phyloP scores from a whole-genome alignment of 768 basidiomycete species.

The Stropharia rugosoannulata region DNA sequence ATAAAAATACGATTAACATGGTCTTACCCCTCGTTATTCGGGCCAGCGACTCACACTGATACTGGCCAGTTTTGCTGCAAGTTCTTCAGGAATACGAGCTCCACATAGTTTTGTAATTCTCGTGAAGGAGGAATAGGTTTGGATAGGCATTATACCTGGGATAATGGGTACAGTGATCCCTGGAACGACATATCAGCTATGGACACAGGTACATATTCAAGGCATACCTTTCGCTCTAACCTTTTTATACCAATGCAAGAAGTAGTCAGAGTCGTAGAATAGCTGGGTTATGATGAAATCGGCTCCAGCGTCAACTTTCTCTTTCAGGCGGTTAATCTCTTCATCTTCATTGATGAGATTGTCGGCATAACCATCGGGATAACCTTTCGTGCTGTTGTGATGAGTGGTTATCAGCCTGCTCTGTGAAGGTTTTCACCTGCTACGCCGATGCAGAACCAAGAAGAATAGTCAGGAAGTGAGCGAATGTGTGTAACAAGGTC shows the following conservation, averaged over 20 bases:
- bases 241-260: conserved; percentile 74
- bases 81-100: conserved; percentile 64
- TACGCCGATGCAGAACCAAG: conserved; percentile 92
- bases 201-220: not conserved
- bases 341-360: conserved; percentile 53
- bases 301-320: conserved; percentile 92
- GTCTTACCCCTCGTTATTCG: not conserved
- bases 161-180: conserved; percentile 91
- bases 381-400: conserved; percentile 49
- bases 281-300: conserved; percentile 96
- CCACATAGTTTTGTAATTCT: conserved; percentile 90
- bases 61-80: conserved; percentile 66
- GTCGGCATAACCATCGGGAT: conserved; percentile 88
- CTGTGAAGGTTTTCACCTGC: conserved; percentile 57
- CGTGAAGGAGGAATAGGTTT: conserved; percentile 92
- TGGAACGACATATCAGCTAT: conserved; percentile 25
- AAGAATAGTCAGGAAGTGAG: conserved; percentile 69
- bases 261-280: conserved; percentile 93
- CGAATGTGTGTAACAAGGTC: conserved; percentile 95
- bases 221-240: conserved; percentile 69
- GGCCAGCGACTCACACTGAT: conserved; percentile 60
- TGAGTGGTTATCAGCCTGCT: not conserved
- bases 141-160: conserved; percentile 97
- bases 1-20: not conserved
- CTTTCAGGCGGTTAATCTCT: conserved; percentile 70